These are phyloP conservation scores for Alternaria dauci DNA, from an alignment of 2,329 filamentous ascomycete genomes.

Conservation along the genomic window DNA sequence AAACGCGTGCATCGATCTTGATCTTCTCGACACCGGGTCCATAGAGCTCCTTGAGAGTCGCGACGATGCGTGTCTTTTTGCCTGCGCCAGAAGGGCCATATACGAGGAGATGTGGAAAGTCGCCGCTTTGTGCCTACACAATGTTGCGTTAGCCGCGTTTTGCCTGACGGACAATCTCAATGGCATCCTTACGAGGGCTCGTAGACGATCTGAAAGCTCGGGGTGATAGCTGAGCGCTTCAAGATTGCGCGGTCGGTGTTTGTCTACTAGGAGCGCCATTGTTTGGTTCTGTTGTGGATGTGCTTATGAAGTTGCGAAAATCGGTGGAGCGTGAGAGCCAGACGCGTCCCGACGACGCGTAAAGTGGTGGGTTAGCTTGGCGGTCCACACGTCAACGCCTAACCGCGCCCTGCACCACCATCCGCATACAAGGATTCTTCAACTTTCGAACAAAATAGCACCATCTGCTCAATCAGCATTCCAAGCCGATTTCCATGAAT, in stretches of 20 bases:
- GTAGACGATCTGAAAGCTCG: conserved; percentile 85
- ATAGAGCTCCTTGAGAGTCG: conserved; percentile 93
- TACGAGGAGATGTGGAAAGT: conserved; percentile 96
- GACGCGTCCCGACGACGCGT: conserved; percentile 43
- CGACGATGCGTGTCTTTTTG: conserved; percentile 97
- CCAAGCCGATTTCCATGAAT: background rate
- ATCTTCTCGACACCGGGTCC: conserved; percentile 99
- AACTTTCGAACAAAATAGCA: background rate
- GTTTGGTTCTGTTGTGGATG: conserved; percentile 20
- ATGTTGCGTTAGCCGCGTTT: conserved; percentile 15
- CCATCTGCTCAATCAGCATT: background rate
- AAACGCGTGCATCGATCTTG: conserved; percentile 97
- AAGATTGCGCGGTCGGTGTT: conserved; percentile 74
- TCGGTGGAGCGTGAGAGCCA: conserved; percentile 16
- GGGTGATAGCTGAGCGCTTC: conserved; percentile 85
- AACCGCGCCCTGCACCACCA: background rate
- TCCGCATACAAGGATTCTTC: background rate
- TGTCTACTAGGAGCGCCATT: conserved; percentile 73
- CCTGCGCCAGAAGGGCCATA: conserved; percentile 96
- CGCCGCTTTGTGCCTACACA: conserved; percentile 86
- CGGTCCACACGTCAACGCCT: conserved; percentile 11
- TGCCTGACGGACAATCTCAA: conserved; percentile 6
- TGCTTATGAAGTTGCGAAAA: conserved; percentile 13
- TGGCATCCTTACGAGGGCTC: conserved; percentile 73
- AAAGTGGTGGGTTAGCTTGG: conserved; percentile 37